Base-by-base conservation (phyloP, 257 asterid genomes). In the Lycium barbarum region DNA sequence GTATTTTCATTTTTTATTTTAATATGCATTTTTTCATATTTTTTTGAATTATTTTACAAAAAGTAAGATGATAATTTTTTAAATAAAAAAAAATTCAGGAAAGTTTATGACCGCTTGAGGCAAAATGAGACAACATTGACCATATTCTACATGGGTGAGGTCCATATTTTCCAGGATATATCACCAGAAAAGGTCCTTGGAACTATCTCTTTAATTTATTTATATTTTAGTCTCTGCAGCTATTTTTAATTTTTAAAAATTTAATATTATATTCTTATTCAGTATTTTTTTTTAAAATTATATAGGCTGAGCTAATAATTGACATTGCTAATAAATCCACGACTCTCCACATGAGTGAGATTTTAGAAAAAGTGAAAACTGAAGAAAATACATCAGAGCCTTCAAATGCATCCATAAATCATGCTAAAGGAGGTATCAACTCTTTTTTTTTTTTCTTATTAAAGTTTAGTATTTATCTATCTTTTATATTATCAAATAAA, bases 301-400 rank as follows among this genome's bases (percentile, higher is more conserved):
- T 61, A 17, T 86, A 90, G 92, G 89, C 86, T 73, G 88, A 86
- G 47, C 66, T 26, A 22, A 51, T 26, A 9, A 57, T 84, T 38
- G 68, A 72, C 11, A 12, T 57, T 26, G 80, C 80, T 51, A 84
- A 58, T 20, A 55, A 88, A 18, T 43, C 89, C 47, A 51, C 59
- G 47, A 35, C n/a, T 18, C 62, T 65, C 11, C 65, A 62, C 36
- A 49, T 66, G 20, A 51, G 51, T 62, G 83, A 65, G 70, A 78
- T 55, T 51, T 22, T 76, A 38, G 78, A 84, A 9, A 36, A 15
- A 17, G 43, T 49, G 79, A 84, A 76, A 76, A 76, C 7, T 57
- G 65, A 57, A 26, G 57, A 43, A 43, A 73, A 73, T 45, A 84
- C n/a, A n/a, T 55, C 18, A 40, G 38, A 55, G 51, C 86, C 84